Percentiles rank a stretch among this genome's conserved stretches.
Conservation (phyloP, 768 basidiomycete species). For the Coprinellus aureogranulatus region DNA sequence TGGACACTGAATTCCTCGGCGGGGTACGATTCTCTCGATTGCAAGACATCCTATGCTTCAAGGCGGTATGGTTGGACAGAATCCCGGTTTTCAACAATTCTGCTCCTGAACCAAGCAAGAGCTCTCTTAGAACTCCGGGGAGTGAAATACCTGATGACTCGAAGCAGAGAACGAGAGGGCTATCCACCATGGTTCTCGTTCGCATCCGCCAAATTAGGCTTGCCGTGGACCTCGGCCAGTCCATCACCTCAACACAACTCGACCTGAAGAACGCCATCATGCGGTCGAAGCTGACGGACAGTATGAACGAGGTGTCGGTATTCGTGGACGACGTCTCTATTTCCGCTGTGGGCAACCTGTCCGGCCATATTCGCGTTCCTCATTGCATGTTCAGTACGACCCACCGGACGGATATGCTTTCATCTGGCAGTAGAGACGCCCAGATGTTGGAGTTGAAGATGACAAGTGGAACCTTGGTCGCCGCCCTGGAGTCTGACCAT, state of each 20-base stretch:
- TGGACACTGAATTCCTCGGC: conserved; percentile 85
- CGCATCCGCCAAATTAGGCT: conserved; percentile 72
- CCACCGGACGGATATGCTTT: conserved; percentile 44
- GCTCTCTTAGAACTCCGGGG: conserved; percentile 16
- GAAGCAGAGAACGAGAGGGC: conserved; percentile 30
- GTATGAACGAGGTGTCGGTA: conserved; percentile 60
- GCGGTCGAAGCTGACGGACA: conserved; percentile 63
- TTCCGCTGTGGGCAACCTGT: conserved; percentile 68
- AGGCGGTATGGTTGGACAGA: conserved; percentile 90
- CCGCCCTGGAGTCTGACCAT: conserved; percentile 72
- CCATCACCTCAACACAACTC: conserved; percentile 71
- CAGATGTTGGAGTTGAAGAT: conserved; percentile 72
- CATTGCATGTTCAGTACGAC: conserved; percentile 75
- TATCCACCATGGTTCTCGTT: conserved; percentile 64
- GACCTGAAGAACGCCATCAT: conserved; percentile 62
- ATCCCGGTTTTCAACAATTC: conserved; percentile 69
- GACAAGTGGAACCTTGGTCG: conserved; percentile 67
- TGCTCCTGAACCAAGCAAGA: conserved; percentile 14
- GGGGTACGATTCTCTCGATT: conserved; percentile 79
- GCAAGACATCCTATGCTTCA: conserved; percentile 92
- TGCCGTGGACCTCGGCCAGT: conserved; percentile 81
- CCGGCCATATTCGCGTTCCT: conserved; percentile 65
- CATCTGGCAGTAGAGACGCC: conserved; percentile 32
- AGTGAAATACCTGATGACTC: background rate
- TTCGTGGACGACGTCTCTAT: conserved; percentile 64